These are phyloP conservation scores for Cladosporium sp. DNA, from an alignment of 2,329 filamentous ascomycete species.

Conservation along the genomic window DNA sequence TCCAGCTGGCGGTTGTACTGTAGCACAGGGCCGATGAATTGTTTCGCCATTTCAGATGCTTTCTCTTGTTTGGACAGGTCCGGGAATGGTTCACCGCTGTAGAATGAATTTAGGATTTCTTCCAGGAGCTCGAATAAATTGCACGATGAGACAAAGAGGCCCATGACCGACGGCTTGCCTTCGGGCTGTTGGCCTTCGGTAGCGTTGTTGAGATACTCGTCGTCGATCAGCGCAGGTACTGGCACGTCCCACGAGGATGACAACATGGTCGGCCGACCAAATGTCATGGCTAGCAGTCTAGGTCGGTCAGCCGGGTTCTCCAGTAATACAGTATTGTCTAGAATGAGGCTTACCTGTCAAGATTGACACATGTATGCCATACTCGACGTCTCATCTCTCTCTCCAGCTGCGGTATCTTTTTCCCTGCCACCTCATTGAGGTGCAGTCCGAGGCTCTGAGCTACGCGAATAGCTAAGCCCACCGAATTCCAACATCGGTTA, in stretches of 20 bases:
- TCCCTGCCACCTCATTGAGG: conserved; percentile 53
- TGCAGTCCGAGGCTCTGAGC: conserved; percentile 66
- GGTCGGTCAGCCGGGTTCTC: conserved; percentile 37
- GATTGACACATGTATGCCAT: conserved; percentile 42
- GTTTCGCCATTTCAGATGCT: conserved; percentile 13
- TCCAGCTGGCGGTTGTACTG: conserved; percentile 22
- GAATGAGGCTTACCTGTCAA: conserved; percentile 43
- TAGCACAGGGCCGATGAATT: conserved; percentile 20
- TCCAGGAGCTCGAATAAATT: conserved; percentile 22
- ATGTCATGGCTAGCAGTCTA: conserved; percentile 38
- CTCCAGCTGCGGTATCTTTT: conserved; percentile 56
- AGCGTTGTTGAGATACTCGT: conserved; percentile 51
- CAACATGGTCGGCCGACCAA: conserved; percentile 27
- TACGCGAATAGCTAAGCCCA: conserved; percentile 51
- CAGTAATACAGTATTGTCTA: no score
- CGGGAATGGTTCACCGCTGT: conserved; percentile 16
- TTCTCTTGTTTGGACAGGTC: conserved; percentile 29
- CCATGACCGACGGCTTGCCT: conserved; percentile 27
- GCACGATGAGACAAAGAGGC: conserved; percentile 26
- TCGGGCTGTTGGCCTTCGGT: conserved; percentile 36
- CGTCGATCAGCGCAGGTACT: conserved; percentile 38
- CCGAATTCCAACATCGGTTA: conserved; percentile 25
- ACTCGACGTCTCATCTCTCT: conserved; percentile 64
- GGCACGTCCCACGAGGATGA: conserved; percentile 22
- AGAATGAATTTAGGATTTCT: conserved; percentile 24